A percentile compares a stretch with the other conserved stretches of the same genome.
Evolutionary conservation across 1,284 basidiomycete species (phyloP).

Genomic region (Melampsora larici-populina): DNA sequence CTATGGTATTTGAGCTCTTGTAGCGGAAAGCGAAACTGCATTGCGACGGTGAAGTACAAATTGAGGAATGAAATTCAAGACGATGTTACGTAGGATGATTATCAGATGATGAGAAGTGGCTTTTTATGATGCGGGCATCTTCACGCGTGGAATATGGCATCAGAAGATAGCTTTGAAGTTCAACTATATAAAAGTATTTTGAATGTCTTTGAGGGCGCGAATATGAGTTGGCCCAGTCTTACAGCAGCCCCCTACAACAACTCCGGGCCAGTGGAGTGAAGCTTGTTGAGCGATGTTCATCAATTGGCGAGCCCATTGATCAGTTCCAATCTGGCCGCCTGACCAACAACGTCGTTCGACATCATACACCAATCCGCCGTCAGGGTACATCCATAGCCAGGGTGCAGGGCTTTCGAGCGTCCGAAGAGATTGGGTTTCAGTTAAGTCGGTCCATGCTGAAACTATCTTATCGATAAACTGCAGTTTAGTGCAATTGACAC

Average conservation of each 20-base stretch:
- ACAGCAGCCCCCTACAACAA: conserved; percentile 72
- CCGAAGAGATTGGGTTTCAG: conserved; percentile 23
- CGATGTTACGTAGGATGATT: too few relatives aligned
- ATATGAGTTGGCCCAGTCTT: conserved; percentile 64
- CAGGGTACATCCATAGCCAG: conserved; percentile 70
- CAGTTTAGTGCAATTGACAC: conserved; percentile 67
- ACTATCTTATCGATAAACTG: conserved; percentile 8
- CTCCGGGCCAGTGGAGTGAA: conserved; percentile 58
- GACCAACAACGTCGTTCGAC: conserved; percentile 59
- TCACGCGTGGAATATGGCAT: too few relatives aligned
- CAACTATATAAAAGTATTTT: too few relatives aligned
- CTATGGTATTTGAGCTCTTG: too few relatives aligned
- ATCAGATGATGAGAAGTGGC: too few relatives aligned
- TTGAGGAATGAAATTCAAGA: too few relatives aligned
- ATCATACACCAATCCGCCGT: conserved; percentile 65
- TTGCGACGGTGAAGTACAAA: too few relatives aligned
- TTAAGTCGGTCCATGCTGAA: conserved; percentile 7
- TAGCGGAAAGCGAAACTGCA: too few relatives aligned
- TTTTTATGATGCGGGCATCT: too few relatives aligned
- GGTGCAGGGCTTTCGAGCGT: conserved; percentile 50
- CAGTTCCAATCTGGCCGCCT: background rate
- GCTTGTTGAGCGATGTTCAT: conserved; percentile 38
- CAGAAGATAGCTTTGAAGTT: too few relatives aligned
- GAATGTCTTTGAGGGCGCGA: conserved; percentile 48
- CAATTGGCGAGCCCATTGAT: conserved; percentile 40